Evolutionary conservation across 371 early-diverging fungal genomes (phyloP).

Genomic region (Actinomucor elegans): DNA sequence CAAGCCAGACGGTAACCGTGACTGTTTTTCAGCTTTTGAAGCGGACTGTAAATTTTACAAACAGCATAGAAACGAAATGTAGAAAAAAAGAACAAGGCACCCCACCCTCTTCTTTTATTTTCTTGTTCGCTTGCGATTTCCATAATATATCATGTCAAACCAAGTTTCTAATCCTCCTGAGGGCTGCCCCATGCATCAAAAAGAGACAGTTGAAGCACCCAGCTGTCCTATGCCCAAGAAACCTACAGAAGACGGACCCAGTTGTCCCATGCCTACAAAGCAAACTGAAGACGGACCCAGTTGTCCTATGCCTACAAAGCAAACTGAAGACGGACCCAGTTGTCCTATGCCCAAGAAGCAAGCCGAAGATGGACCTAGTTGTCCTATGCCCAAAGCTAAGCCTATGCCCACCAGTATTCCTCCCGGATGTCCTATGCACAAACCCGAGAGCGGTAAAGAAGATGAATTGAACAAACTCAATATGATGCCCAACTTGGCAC

Average conservation of each 20-base stretch:
- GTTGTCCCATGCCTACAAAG: slow-evolving; percentile 54
- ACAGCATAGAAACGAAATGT: too few species aligned
- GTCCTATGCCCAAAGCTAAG: slow-evolving; percentile 15
- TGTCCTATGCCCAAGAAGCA: slow-evolving; percentile 14
- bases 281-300: background rate
- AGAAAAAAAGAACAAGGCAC: too few species aligned
- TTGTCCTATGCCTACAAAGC: background rate
- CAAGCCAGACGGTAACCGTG: too few species aligned
- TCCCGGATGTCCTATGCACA: slow-evolving; percentile 51
- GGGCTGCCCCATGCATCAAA: too few species aligned
- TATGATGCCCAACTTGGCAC: slow-evolving; percentile 81
- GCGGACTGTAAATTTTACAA: too few species aligned
- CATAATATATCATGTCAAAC: too few species aligned
- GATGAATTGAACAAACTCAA: slow-evolving; percentile 73
- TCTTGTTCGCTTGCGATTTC: too few species aligned
- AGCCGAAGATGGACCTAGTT: background rate
- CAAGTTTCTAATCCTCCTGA: too few species aligned
- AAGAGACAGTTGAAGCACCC: too few species aligned
- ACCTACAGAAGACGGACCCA: slow-evolving; percentile 21
- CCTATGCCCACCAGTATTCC: slow-evolving; percentile 6
- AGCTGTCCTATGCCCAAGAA: too few species aligned
- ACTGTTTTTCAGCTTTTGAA: too few species aligned
- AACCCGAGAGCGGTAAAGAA: slow-evolving; percentile 21
- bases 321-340: background rate
- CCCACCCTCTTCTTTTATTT: too few species aligned